These are phyloP conservation scores for Leccinum ochraceum DNA, from an alignment of 768 basidiomycete genomes.

Conservation along the genomic window DNA sequence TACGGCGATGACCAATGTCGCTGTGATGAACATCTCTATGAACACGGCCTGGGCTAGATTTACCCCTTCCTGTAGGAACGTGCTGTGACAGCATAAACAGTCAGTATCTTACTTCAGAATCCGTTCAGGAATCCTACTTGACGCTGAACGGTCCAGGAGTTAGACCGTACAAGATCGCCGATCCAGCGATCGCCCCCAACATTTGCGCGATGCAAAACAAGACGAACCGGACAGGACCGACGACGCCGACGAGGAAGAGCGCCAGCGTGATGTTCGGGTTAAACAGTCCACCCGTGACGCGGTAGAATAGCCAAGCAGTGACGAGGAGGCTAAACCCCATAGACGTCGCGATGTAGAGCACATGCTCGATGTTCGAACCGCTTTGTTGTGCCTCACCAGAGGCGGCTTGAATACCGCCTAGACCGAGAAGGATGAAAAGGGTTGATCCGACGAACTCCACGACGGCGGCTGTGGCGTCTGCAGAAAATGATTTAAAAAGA, in stretches of 20 bases:
- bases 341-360: conserved; percentile 56
- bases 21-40: conserved; percentile 67
- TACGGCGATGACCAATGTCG: conserved; percentile 57
- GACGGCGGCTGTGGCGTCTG: conserved; percentile 50
- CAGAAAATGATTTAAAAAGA: conserved; percentile 31
- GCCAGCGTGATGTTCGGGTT: conserved; percentile 65
- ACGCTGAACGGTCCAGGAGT: conserved; percentile 56
- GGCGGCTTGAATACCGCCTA: conserved; percentile 64
- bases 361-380: conserved; percentile 40
- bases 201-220: conserved; percentile 65
- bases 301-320: conserved; percentile 68
- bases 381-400: conserved; percentile 36
- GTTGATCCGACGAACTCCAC: conserved; percentile 62
- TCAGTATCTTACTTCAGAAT: neutral
- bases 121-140: conserved; percentile 41
- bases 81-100: conserved; percentile 38
- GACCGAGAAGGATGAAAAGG: conserved; percentile 63
- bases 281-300: conserved; percentile 63
- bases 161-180: conserved; percentile 53
- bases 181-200: conserved; percentile 57
- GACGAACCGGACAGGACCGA: conserved; percentile 56
- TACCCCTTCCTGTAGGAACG: conserved; percentile 44
- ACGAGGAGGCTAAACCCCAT: conserved; percentile 65
- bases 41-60: conserved; percentile 62
- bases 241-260: conserved; percentile 55